Percentiles rank a stretch among this genome's conserved stretches.
Evolutionary conservation across 2,329 filamentous ascomycete species (phyloP).

Genomic region (Cephalotrichum gorgonifer): DNA sequence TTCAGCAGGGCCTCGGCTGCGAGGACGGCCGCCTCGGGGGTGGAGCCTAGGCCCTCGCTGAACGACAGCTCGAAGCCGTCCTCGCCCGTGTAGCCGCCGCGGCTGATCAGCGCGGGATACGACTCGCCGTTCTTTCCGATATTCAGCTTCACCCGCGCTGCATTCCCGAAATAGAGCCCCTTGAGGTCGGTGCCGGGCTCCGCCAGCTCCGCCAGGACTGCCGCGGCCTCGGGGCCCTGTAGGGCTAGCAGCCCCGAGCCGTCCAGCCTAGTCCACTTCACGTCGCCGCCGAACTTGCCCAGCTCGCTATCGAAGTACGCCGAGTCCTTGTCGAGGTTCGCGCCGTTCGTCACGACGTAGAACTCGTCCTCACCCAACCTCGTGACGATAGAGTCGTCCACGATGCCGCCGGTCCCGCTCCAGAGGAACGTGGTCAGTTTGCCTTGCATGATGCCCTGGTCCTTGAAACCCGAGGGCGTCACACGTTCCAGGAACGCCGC

Average conservation of each 20-base stretch:
- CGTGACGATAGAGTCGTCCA: slow-evolving; percentile 90
- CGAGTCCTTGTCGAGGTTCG: slow-evolving; percentile 79
- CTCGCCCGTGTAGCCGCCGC: slow-evolving; percentile 93
- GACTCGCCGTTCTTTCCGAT: slow-evolving; percentile 38
- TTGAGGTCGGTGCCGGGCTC: slow-evolving; percentile 18
- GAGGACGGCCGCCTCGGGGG: slow-evolving; percentile 42
- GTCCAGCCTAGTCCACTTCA: slow-evolving; percentile 59
- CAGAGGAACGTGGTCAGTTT: slow-evolving; percentile 79
- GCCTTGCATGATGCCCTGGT: slow-evolving; percentile 57
- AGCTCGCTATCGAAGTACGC: slow-evolving; percentile 66
- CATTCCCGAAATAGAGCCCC: background rate
- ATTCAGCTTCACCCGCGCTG: slow-evolving; percentile 54
- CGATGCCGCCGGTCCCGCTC: slow-evolving; percentile 71
- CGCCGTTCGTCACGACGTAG: slow-evolving; percentile 94
- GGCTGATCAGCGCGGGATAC: slow-evolving; percentile 53
- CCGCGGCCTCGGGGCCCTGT: slow-evolving; percentile 70
- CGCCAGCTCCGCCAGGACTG: slow-evolving; percentile 48
- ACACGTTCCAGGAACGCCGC: slow-evolving; percentile 72
- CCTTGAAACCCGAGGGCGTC: slow-evolving; percentile 61
- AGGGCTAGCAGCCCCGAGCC: slow-evolving; percentile 75
- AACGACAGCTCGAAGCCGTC: slow-evolving; percentile 97
- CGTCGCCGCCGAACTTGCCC: slow-evolving; percentile 32
- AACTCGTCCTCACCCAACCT: slow-evolving; percentile 63
- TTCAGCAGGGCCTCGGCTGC: slow-evolving; percentile 53
- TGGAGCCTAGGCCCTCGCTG: slow-evolving; percentile 28